Percentiles rank a stretch among this genome's conserved stretches.
Conservation (phyloP, 768 basidiomycete species). For the Auricularia sp. region DNA sequence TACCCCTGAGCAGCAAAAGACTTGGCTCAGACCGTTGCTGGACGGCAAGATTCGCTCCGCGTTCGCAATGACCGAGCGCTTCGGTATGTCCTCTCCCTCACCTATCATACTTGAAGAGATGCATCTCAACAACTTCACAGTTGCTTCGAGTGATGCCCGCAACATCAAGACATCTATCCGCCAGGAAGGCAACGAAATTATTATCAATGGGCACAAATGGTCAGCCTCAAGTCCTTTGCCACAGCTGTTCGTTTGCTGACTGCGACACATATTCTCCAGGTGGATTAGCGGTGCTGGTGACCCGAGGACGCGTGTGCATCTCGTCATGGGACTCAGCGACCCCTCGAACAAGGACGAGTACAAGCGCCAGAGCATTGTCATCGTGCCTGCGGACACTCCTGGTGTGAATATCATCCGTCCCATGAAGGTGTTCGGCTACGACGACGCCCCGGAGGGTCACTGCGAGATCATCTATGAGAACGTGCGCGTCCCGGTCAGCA, state of each 20-base stretch:
- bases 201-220: conserved; percentile 98
- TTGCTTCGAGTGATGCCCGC: conserved; percentile 91
- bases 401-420: conserved; percentile 88
- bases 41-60: conserved; percentile 90
- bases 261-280: conserved; percentile 33
- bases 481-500: conserved; percentile 76
- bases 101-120: not conserved
- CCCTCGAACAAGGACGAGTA: conserved; percentile 67
- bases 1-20: conserved; percentile 80
- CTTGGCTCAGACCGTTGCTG: conserved; percentile 80
- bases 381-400: conserved; percentile 80
- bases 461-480: conserved; percentile 93
- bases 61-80: conserved; percentile 95
- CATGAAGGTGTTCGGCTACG: conserved; percentile 89
- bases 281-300: conserved; percentile 98
- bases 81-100: conserved; percentile 38
- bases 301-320: conserved; percentile 77
- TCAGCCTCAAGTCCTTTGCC: conserved; percentile 18
- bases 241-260: conserved; percentile 3
- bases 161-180: conserved; percentile 86
- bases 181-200: conserved; percentile 76
- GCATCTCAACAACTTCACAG: conserved; percentile 25
- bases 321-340: conserved; percentile 94
- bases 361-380: conserved; percentile 84
- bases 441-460: conserved; percentile 94